Base-by-base conservation (phyloP, 495 filamentous ascomycete genomes). In the Penicillium roqueforti region DNA sequence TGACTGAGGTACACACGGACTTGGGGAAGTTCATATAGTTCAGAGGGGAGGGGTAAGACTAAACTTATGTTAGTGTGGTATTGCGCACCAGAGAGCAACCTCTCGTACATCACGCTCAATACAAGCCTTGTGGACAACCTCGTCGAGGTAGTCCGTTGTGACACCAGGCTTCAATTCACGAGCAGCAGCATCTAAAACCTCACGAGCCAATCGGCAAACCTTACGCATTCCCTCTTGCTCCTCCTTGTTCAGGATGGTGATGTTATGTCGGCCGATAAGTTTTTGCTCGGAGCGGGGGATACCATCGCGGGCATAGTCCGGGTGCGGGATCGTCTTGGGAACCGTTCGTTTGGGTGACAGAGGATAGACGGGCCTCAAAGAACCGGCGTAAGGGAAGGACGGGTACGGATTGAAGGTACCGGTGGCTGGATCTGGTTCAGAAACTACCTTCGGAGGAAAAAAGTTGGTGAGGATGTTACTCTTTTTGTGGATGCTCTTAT, bases 21-120 rank as follows among this genome's bases (percentile, higher is more conserved):
- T 99, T 99, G 51, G 93, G 93, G 76, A 97, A 99, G 68, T 90
- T 78, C 77, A 85, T 84, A 69, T 99, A 99, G 76, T 99, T 99
- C 8, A 99, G 73, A 2, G 92, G 90, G 0, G 93, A 99, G 0
- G 93, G 93, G 62, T 99, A 99, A 11, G 91, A 88, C 93, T 97
- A 47, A n/a, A 28, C 3, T 13, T 4, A 19, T 51, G 45, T 31
- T n/a, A 53, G 65, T 60, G 40, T 72, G 55, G 26, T 18, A n/a
- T 42, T 22, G 4, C 40, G 25, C 5, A 18, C n/a, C 9, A 19
- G 11, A n/a, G 16, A 60, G 19, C 59, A 42, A n/a, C 3, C 16
- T 11, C 86, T 48, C 63, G 71, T 68, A 97, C 93, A 49, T 97
- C 77, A 72, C 93, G 80, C 74, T 97, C 93, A 54, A 97, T 72